Conservation (phyloP, 2,329 filamentous ascomycete genomes). For the Scedosporium dehoogii region DNA sequence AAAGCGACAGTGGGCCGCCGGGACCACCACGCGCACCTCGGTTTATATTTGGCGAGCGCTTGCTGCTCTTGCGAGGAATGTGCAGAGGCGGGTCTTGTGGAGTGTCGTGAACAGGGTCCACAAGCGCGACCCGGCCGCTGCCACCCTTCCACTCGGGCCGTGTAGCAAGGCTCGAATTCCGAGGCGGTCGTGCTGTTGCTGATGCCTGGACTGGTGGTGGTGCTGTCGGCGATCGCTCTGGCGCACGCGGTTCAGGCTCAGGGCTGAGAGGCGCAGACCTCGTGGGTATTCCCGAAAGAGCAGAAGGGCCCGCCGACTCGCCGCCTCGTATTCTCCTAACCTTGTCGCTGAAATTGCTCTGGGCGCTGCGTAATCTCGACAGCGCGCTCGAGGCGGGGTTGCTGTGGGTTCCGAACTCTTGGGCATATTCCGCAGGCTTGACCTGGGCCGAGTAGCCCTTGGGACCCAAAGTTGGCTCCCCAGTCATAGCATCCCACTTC, state of each 20-base stretch:
- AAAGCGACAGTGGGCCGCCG: conserved; percentile 11
- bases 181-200: neutral
- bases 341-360: conserved; percentile 32
- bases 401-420: conserved; percentile 17
- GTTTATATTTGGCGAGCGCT: conserved; percentile 18
- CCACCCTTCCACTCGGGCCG: conserved; percentile 62
- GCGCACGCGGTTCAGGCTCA: neutral
- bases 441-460: conserved; percentile 46
- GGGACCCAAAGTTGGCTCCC: conserved; percentile 50
- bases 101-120: conserved; percentile 55
- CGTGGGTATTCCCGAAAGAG: neutral
- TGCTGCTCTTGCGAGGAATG: conserved; percentile 41
- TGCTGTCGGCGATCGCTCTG: neutral
- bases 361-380: conserved; percentile 8
- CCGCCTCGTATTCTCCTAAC: conserved; percentile 28
- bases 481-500: conserved; percentile 57
- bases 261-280: neutral
- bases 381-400: conserved; percentile 13
- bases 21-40: conserved; percentile 9
- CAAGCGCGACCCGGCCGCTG: conserved; percentile 56
- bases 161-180: conserved; percentile 5
- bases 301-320: neutral
- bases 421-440: conserved; percentile 40
- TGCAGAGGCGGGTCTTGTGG: conserved; percentile 44
- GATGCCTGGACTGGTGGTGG: neutral